These are phyloP conservation scores for Chlamydomonas reinhardtii DNA, from an alignment of 163 green algal species.

Conservation along the genomic window DNA sequence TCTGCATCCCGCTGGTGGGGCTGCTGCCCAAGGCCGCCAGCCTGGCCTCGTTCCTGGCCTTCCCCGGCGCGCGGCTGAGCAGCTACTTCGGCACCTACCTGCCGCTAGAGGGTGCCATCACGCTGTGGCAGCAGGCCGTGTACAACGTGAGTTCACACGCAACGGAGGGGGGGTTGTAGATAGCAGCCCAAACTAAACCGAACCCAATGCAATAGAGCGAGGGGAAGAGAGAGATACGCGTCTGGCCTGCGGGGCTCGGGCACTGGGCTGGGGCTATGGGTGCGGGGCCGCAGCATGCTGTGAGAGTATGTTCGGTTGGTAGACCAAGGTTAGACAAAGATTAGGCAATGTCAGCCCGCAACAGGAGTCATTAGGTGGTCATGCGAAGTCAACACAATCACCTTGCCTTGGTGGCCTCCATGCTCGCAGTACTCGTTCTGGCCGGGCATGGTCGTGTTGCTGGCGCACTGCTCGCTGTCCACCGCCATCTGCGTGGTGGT, in stretches of 20 bases:
- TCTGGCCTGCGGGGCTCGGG: no score
- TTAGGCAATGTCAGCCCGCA: no score
- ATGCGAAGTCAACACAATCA: not conserved
- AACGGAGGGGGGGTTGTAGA: no score
- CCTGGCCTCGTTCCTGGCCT: not conserved
- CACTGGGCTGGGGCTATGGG: no score
- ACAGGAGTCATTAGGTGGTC: no score
- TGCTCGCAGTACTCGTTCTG: constrained; percentile 26
- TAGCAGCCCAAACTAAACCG: no score
- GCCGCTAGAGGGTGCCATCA: constrained; percentile 21
- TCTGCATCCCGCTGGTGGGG: constrained; percentile 1
- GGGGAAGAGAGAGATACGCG: no score
- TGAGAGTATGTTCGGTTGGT: no score
- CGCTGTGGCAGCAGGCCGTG: constrained; percentile 19
- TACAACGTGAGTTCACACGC: constrained; percentile 29
- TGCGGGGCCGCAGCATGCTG: no score
- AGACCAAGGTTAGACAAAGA: no score
- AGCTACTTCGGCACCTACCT: constrained; percentile 43
- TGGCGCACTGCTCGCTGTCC: constrained; percentile 21
- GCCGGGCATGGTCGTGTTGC: constrained; percentile 6
- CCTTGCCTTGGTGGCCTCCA: no score
- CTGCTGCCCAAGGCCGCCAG: constrained; percentile 33
- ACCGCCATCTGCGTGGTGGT: constrained; percentile 12
- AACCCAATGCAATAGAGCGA: no score
- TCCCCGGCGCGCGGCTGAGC: not conserved